These are phyloP conservation scores for Penicillium sp. DNA, from an alignment of 2,329 filamentous ascomycete species.

Conservation along the genomic window DNA sequence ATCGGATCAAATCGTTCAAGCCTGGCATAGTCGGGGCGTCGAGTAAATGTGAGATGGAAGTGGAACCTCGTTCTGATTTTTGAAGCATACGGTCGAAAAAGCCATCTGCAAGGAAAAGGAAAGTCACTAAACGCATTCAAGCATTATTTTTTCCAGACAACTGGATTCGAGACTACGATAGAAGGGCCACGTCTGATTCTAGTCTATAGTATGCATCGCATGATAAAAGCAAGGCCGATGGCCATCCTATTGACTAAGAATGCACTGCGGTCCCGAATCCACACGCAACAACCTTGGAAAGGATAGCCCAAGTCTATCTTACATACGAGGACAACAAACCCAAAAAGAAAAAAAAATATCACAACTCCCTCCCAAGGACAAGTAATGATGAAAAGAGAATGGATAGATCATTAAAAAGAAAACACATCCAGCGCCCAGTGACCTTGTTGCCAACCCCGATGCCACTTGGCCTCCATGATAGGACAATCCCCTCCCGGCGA, in stretches of 20 bases:
- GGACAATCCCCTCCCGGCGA: not conserved
- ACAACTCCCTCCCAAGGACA: slow-evolving; percentile 12
- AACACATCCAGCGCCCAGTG: slow-evolving; percentile 15
- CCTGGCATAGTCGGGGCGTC: no score
- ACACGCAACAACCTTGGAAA: slow-evolving; percentile 3
- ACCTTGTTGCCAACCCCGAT: slow-evolving; percentile 19
- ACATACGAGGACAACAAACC: slow-evolving; percentile 8
- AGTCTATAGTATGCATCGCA: no score
- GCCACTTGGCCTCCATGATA: slow-evolving; percentile 1
- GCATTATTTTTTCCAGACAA: no score
- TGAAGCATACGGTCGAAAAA: no score
- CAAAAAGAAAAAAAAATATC: slow-evolving; percentile 10
- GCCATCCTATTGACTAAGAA: slow-evolving; percentile 7
- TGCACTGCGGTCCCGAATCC: slow-evolving; percentile 3
- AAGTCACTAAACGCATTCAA: no score
- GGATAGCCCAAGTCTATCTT: slow-evolving; percentile 18
- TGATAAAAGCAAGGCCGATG: not conserved
- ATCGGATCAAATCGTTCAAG: no score
- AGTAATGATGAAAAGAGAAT: not conserved
- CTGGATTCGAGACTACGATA: no score
- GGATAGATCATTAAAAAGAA: slow-evolving; percentile 5
- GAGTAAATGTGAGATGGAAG: no score
- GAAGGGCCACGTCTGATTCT: no score
- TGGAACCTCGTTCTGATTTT: no score
- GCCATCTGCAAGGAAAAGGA: no score